Percentiles rank a stretch among this genome's conserved stretches.
Evolutionary conservation across 768 basidiomycete species (phyloP).

Genomic region (Leccinum disarticulatum): DNA sequence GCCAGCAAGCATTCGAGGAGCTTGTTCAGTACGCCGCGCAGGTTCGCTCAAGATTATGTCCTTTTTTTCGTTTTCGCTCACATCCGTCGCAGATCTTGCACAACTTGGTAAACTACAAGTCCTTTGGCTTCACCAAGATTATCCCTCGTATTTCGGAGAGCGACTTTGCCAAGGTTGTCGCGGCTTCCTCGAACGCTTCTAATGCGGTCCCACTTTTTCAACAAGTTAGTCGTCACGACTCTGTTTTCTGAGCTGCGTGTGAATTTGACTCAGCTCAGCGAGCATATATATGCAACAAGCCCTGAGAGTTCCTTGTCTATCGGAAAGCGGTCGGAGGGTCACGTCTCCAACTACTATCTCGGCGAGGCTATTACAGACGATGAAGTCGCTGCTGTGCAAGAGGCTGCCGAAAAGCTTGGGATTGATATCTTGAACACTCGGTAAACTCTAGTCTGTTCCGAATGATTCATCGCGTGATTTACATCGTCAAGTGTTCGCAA

Average conservation of each 20-base stretch:
- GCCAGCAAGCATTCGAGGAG: slow-evolving; percentile 63
- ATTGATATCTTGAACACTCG: slow-evolving; percentile 82
- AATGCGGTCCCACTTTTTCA: slow-evolving; percentile 63
- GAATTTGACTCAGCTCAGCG: slow-evolving; percentile 52
- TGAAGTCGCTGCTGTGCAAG: slow-evolving; percentile 76
- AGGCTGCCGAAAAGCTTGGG: slow-evolving; percentile 70
- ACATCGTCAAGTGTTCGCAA: slow-evolving; percentile 61
- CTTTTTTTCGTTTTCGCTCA: background rate
- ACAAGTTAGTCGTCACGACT: slow-evolving; percentile 40
- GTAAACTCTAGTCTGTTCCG: slow-evolving; percentile 34
- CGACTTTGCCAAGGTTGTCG: slow-evolving; percentile 64
- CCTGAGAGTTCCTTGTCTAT: slow-evolving; percentile 73
- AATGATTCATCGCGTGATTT: background rate
- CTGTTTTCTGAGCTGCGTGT: background rate
- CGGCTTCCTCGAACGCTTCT: slow-evolving; percentile 56
- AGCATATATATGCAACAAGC: slow-evolving; percentile 65
- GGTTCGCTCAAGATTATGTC: slow-evolving; percentile 36
- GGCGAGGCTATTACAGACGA: slow-evolving; percentile 71
- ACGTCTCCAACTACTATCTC: slow-evolving; percentile 84
- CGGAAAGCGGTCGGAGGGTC: slow-evolving; percentile 76
- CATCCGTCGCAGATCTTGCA: slow-evolving; percentile 34
- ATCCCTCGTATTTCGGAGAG: slow-evolving; percentile 63
- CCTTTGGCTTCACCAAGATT: slow-evolving; percentile 86
- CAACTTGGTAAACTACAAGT: slow-evolving; percentile 65
- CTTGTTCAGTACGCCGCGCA: slow-evolving; percentile 73